Base-by-base conservation (phyloP, 495 filamentous ascomycete genomes). In the Xylaria curta region DNA sequence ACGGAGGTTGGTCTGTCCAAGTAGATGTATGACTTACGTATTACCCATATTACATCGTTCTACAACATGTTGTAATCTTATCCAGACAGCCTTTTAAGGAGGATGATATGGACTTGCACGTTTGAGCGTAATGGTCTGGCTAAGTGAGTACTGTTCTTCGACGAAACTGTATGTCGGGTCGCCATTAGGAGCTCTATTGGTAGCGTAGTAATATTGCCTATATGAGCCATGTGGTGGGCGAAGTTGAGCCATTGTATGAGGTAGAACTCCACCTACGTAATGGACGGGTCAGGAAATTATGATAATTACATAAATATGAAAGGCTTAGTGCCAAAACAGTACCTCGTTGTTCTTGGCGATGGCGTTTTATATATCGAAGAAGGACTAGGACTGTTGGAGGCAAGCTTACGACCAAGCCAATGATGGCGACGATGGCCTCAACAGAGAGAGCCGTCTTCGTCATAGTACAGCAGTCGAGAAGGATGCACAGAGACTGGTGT, bases 351-450 rank as follows among this genome's bases (percentile, higher is more conserved):
- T 24, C 40, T 13, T 24, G n/a, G 40, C 15, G 15, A 24, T 12
- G 8, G 9, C 49, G 49, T 13, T 53, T 24, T 24, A 24, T 26
- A 24, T 24, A 53, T 53, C 5, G 49, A 24, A 26, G 1, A 21
- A 53, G 9, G 21, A 53, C 49, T 5, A 53, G 49, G 13, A 24
- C 8, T 53, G 36, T 13, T 7, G 62, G 62, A 6, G 42, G 62
- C 26, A 65, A 4, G 62, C 42, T 7, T 13, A 65, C 33, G 26
- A 65, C 3, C 6, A 65, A 15, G 17, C 42, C 24, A 15, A 65
- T 5, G 42, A 65, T 65, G 42, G 42, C 62, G 12, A 65, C 36
- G 62, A 65, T 65, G 42, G 62, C 42, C 33, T 65, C 62, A 26
- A 49, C 26, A 10, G 62, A 65, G 24, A 65, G 62, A 8, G 4